Evolutionary conservation across 148 eudicot species (phyloP).

Genomic region (Gaultheria prostrata): DNA sequence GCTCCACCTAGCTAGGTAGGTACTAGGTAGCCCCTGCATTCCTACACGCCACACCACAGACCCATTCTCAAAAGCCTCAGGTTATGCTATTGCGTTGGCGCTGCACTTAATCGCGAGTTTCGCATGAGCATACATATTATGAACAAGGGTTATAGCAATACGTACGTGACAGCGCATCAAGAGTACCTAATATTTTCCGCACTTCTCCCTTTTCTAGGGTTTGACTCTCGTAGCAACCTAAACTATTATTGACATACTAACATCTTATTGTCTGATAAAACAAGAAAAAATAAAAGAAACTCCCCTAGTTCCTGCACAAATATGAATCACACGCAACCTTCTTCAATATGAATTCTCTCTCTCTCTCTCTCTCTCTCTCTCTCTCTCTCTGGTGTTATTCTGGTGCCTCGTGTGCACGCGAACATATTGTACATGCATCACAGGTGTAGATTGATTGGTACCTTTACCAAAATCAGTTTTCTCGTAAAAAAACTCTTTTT

Average conservation of each 20-base stretch:
- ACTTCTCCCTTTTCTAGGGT: too few relatives aligned
- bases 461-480: neutral
- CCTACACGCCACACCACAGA: too few relatives aligned
- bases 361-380: neutral
- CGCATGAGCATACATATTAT: neutral
- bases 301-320: neutral
- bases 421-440: neutral
- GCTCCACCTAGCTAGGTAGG: too few relatives aligned
- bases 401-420: neutral
- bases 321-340: neutral
- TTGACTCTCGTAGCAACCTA: too few relatives aligned
- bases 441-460: neutral
- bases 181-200: neutral
- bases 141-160: too few relatives aligned
- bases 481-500: neutral
- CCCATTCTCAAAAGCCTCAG: neutral
- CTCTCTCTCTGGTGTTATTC: neutral
- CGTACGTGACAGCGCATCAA: too few relatives aligned
- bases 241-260: too few relatives aligned
- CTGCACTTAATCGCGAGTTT: neutral
- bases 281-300: too few relatives aligned
- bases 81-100: neutral
- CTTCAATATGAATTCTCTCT: neutral
- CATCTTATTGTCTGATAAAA: too few relatives aligned
- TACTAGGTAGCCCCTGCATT: too few relatives aligned